Base-by-base conservation (phyloP, 495 filamentous ascomycete genomes). In the Penicillium samsonianum region DNA sequence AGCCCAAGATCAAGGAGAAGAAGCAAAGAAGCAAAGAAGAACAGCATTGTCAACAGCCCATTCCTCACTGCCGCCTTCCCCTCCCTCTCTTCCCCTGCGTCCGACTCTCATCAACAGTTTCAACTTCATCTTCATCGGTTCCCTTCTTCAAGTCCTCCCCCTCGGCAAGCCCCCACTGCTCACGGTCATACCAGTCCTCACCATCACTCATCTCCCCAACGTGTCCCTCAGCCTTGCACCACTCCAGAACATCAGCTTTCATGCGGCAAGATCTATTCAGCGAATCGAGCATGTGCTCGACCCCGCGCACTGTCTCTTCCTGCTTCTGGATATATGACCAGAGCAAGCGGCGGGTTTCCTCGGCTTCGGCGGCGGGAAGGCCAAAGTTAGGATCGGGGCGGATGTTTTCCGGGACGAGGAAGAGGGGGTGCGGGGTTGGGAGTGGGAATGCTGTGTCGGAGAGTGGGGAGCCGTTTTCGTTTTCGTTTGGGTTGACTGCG, bases 101-200 rank as follows among this genome's bases (percentile, higher is more conserved):
- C 72, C 91, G 90, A 48, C 84, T 85, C 65, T 88, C 86, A 55
- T 84, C 82, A 30, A 83, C 78, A 50, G 82, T 81, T 64, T 91
- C 89, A 51, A 90, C 87, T 60, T 96, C 92, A 53, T 96, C 92
- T 61, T 96, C 92, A 55, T 96, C 91, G 50, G 89, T 86, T 2
- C 92, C 92, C 69, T 97, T 97, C 69, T 90, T 90, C 14, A 97
- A 77, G 67, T 91, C 89, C 61, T 90, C 90, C 4, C 73, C 75
- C 37, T 77, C 73, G 3, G 86, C 86, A 41, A 97, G 69, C 3
- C 86, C 86, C 92, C 90, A 96, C 77, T 89, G 87, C 66, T 94
- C 90, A 54, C 84, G 84, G 65, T 97, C 92, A 69, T 95, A 95
- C 91, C 92, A 97, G 67, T 97, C 92, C 75, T 97, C 92, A 3